Percentiles rank a stretch among this genome's conserved stretches.
phyloP scores from a whole-genome alignment of 805 yeast genomes.

The Metschnikowia continentalis region DNA sequence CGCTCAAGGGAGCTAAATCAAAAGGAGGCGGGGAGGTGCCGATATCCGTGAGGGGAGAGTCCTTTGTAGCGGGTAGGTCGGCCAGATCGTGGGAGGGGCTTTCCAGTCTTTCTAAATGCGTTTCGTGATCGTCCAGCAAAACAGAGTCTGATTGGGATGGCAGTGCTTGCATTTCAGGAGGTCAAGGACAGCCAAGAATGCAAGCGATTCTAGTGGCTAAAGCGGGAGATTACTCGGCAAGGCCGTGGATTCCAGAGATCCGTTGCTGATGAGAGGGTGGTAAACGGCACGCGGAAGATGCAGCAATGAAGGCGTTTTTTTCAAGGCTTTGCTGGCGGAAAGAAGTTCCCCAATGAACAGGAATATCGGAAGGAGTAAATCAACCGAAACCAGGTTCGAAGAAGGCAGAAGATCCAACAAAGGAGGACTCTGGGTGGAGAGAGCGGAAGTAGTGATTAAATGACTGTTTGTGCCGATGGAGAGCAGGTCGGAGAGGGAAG shows the following conservation, averaged over 20 bases:
- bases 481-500: background rate
- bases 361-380: background rate
- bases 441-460: background rate
- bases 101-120: constrained; percentile 1
- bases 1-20: constrained; percentile 19
- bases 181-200: background rate
- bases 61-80: constrained; percentile 22
- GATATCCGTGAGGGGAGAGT: constrained; percentile 39
- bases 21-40: constrained; percentile 40
- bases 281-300: background rate
- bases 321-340: background rate
- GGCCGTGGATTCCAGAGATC: background rate
- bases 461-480: constrained; percentile 1
- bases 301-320: background rate
- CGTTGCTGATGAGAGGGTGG: background rate
- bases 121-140: constrained; percentile 4
- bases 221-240: background rate
- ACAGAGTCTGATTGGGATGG: constrained; percentile 1
- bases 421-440: background rate
- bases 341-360: background rate
- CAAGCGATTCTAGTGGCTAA: background rate
- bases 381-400: background rate
- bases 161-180: constrained; percentile 3
- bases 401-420: background rate
- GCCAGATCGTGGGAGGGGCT: constrained; percentile 2